Base-by-base conservation (phyloP, 139 green algal species). In the Mesotaenium endlicherianum region DNA sequence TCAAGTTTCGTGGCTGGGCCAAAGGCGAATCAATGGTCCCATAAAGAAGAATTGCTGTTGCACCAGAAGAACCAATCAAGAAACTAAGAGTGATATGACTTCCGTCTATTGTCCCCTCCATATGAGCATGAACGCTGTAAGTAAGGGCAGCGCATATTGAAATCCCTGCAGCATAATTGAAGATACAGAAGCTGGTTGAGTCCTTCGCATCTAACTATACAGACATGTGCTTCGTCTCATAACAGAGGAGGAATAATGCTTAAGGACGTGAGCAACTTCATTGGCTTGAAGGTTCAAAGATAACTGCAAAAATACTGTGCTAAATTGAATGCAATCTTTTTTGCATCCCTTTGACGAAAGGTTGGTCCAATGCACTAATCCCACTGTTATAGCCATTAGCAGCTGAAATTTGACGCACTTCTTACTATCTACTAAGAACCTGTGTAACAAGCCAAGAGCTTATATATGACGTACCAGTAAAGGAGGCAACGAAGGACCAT, bases 401-500 rank as follows among this genome's bases (percentile, higher is more conserved):
- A 6, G 11, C 6, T 14, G 8, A 5, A 6, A 72, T n/a, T 20
- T 34, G 50, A 34, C 50, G 20, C 50, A 64, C 20, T 20, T 64
- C 26, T 26, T 26, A 64, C 50, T 34, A 64, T 20, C 20, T 64
- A 64, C 26, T 64, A 26, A 34, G 26, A 64, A 34, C 20, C 20
- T 64, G 20, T 64, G 50, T 34, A 64, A 64, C 11, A 16, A 38
- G 60, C 60, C 8, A 57, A 3, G 67, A 41, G 5, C 5, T n/a
- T n/a, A 20, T 20, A 20, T n/a, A 75, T 20, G 6, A 26, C 71
- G 50, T 39, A 80, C 71, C 75, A 26, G 20, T 80, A 11, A 84
- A 84, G 14, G 77, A 79, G 5, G 77, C 77, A 31, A 84, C 34
- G 34, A 79, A 84, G 45, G 77, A 84, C 77, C 77, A 84, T 20